Evolutionary conservation across 2,329 filamentous ascomycete genomes (phyloP).

Genomic region (Colletotrichum paranaense): DNA sequence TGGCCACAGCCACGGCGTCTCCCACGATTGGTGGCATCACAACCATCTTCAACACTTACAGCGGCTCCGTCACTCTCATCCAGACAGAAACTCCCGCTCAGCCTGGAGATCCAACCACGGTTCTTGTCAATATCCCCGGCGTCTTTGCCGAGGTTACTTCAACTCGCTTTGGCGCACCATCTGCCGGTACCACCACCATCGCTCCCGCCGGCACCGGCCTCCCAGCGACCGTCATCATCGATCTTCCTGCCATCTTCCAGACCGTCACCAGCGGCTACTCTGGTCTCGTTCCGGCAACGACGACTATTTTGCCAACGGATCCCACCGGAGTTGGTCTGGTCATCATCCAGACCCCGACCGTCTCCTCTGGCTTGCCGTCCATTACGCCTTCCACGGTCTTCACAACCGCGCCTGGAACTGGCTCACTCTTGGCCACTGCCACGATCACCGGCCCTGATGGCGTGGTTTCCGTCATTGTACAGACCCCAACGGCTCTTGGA

Average conservation of each 20-base stretch:
- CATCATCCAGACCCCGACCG: constrained; percentile 13
- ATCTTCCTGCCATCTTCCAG: constrained; percentile 6
- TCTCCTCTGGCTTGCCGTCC: background rate
- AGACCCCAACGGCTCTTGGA: background rate
- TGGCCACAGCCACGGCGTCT: background rate
- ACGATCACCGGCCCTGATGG: constrained; percentile 9
- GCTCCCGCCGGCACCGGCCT: background rate
- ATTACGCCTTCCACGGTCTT: background rate
- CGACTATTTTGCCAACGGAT: constrained; percentile 6
- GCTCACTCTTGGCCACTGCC: background rate
- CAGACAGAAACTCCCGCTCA: constrained; percentile 1
- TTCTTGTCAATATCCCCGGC: constrained; percentile 22
- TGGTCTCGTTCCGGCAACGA: constrained; percentile 17
- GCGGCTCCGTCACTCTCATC: constrained; percentile 3
- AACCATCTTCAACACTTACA: constrained; percentile 14
- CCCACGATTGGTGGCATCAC: background rate
- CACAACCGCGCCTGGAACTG: constrained; percentile 2
- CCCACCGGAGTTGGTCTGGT: constrained; percentile 12
- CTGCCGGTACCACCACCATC: constrained; percentile 17
- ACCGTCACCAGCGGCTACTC: constrained; percentile 23
- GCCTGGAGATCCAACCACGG: constrained; percentile 12
- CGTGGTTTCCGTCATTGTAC: constrained; percentile 8
- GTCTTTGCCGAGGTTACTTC: background rate
- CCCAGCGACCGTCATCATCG: constrained; percentile 20
- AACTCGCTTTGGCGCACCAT: constrained; percentile 22